These are phyloP conservation scores for Halophytophthora polymorphica DNA, from an alignment of 352 stramenopile genomes.

Conservation along the genomic window DNA sequence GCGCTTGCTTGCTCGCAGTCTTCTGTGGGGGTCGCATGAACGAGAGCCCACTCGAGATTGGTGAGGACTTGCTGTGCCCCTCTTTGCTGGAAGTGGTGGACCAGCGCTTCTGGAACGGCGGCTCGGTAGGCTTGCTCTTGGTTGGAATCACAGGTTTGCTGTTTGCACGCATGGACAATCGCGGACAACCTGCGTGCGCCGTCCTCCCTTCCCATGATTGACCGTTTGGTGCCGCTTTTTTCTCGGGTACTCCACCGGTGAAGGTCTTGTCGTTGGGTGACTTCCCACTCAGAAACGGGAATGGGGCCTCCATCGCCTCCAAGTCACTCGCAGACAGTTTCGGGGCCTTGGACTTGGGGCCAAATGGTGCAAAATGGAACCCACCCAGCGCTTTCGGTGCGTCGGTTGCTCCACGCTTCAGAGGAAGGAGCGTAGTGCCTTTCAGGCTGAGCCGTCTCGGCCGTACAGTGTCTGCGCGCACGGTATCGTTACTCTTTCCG, in stretches of 20 bases:
- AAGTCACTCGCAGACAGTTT: slow-evolving; percentile 2
- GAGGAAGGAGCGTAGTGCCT: slow-evolving; percentile 12
- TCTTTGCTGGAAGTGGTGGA: slow-evolving; percentile 13
- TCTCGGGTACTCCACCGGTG: slow-evolving; percentile 8
- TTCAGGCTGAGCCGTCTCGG: slow-evolving; percentile 7
- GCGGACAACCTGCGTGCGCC: slow-evolving; percentile 5
- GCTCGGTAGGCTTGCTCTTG: slow-evolving; percentile 21
- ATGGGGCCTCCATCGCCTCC: slow-evolving; percentile 4
- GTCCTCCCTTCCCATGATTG: too few species aligned
- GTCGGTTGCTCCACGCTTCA: not conserved
- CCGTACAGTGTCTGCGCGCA: slow-evolving; percentile 9
- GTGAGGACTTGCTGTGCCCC: not conserved
- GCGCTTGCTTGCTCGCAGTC: slow-evolving; percentile 7
- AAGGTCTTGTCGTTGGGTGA: slow-evolving; percentile 19
- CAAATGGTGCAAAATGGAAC: slow-evolving; percentile 25
- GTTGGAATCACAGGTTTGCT: slow-evolving; percentile 20
- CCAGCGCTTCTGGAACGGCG: not conserved
- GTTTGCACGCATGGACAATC: slow-evolving; percentile 19
- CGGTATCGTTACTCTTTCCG: too few species aligned
- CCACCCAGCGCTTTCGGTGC: slow-evolving; percentile 10
- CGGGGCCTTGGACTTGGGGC: slow-evolving; percentile 6
- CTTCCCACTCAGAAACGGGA: slow-evolving; percentile 10
- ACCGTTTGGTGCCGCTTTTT: too few species aligned
- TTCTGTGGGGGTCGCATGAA: slow-evolving; percentile 3
- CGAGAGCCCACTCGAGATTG: not conserved